Evolutionary conservation across 2,329 filamentous ascomycete species (phyloP), one percentile per base, ranked within the genome.

Genomic region (Akanthomyces dipterigenus): DNA sequence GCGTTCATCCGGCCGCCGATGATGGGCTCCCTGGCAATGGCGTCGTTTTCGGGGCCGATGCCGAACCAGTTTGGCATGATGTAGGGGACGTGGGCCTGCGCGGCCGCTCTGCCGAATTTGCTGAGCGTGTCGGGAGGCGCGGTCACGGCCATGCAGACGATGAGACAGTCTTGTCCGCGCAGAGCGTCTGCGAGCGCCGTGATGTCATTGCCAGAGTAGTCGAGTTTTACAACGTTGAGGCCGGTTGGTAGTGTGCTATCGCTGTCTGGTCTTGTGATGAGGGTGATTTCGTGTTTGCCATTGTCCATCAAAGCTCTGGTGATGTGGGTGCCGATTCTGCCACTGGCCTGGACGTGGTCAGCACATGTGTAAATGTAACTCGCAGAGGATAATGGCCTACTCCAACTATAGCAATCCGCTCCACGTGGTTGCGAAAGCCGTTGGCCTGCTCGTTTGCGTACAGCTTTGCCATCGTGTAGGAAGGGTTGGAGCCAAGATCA

Each of bases 51-150:
- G 14, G 34, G 49, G 65, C 83, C 80, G 69, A 83, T 79, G 4
- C 82, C 82, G 22, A 76, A 84, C 22, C 72, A 72, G 64, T 85
- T 86, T 1, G 83, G 84, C 67, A 87, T 73, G 53, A 87, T 66
- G 66, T 79, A 86, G 1, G 77, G 74, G 2, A 87, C 76, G 1
- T 79, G 78, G 0, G 84, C 83, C 34, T 78, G 77, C 4, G 78
- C 79, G 0, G 84, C 84, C 0, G 84, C 84, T 7, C 74, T 69
- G 63, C 85, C 71, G n/a, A 87, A 73, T 63, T 80, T 81, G 57
- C 66, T 67, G 46, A 83, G 77, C 1, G 76, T 76, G 9, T 79
- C 79, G 0, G 63, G 69, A 0, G 80, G 75, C 0, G 80, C 82
- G 0, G 55, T 63, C 0, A 72, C 67, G 8, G 75, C 64, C 63